phyloP scores from a whole-genome alignment of 331 rosid genomes.

The Stylosanthes scabra region DNA sequence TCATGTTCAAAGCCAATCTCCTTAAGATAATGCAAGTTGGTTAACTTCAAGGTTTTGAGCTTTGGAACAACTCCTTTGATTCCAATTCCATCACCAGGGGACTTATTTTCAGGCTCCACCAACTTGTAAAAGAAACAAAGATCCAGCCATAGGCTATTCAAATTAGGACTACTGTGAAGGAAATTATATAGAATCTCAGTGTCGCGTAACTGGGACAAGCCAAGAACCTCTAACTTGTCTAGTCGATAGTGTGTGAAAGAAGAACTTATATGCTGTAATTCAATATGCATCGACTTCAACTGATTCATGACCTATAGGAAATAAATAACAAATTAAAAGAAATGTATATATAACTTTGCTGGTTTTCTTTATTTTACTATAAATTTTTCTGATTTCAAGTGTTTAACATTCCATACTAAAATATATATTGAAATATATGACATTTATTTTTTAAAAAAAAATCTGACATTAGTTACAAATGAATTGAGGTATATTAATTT shows the following conservation, averaged over 20 bases:
- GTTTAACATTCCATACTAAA: no score
- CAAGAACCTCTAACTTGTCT: not conserved
- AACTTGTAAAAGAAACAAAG: not conserved
- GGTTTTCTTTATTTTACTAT: no score
- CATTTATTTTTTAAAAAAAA: no score
- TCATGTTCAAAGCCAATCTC: conserved; percentile 27
- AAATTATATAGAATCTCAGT: conserved; percentile 6
- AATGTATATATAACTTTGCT: no score
- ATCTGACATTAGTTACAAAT: no score
- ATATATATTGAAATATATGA: no score
- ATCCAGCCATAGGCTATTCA: not conserved
- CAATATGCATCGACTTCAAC: conserved; percentile 14
- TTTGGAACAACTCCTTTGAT: conserved; percentile 35
- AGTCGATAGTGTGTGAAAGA: not conserved
- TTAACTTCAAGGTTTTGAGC: conserved; percentile 21
- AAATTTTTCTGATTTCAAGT: no score
- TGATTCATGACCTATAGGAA: conserved; percentile 4
- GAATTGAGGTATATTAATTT: no score
- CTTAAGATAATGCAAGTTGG: not conserved
- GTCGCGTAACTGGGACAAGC: not conserved
- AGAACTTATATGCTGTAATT: not conserved
- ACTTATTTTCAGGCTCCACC: not conserved
- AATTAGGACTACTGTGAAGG: conserved; percentile 19
- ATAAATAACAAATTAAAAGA: not conserved
- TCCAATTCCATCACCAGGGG: not conserved